Evolutionary conservation across 495 filamentous ascomycete species (phyloP), one percentile per base, ranked within the genome.

Genomic region (Trichoderma virens): DNA sequence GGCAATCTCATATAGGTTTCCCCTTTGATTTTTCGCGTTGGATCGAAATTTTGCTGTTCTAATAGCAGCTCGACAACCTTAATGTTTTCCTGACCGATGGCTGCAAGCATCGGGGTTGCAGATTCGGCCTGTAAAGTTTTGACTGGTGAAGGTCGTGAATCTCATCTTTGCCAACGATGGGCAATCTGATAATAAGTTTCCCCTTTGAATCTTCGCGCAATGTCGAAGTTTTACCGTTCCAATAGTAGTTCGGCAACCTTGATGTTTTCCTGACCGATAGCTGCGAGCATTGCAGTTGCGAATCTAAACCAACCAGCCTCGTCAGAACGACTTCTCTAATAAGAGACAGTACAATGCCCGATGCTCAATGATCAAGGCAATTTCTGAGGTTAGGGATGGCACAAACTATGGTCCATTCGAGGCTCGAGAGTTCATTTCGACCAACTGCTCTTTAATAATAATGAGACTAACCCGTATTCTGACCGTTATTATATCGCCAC

Each of bases 381-480:
- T 99, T 54, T 86, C 93, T 4, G 83, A 85, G 66, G 83, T 97
- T 16, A 85, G 90, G 28, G 88, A 94, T 71, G 39, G n/a, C 9
- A 47, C 61, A 25, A 23, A 47, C 25, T 39, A 81, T 81, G 92
- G 90, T 67, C 92, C 93, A 0, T 79, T 85, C 68, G 73, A 82
- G 27, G 91, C 88, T 8, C 89, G 92, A 64, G 82, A 79, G 13
- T 96, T 96, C 72, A 79, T 99, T 83, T 93, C 41, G 92, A 97
- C 67, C 88, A 92, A 74, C 76, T 99, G 30, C 88, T 88, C 59
- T 92, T 91, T 76, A 99, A 98, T 67, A 91, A 98, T 73, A 98
- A 99, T 71, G 85, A 86, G 0, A 87, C 88, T 65, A 98, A 98
- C 69, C 73, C 87, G 70, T 93, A 83, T 68, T 95, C 91, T 16